Evolutionary conservation across 116 monocot genomes (phyloP), one percentile per base, ranked within the genome.

Genomic region (Posidonia oceanica): DNA sequence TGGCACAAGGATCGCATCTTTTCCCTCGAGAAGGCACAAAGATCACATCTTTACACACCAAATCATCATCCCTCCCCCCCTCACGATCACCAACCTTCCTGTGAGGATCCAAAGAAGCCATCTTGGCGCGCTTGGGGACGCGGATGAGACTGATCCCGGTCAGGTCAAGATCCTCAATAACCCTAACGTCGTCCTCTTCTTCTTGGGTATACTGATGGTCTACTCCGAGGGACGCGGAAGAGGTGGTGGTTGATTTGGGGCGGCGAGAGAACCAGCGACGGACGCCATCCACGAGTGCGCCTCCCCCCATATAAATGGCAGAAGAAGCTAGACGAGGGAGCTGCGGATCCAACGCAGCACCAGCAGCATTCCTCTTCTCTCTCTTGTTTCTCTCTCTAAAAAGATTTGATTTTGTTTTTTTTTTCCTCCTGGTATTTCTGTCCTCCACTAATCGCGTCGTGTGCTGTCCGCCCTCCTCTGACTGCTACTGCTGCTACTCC

Each of bases 251-350:
- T 7, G 44, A 14, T 23, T 54, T n/a, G 42, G 80, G 66, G 70
- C 88, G 82, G 65, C 85, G 80, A 37, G 82, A 74, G 77, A 85
- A 85, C 85, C 74, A 84, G 73, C 88, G 88, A 66, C 88, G 88
- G 54, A 85, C 77, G 66, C 85, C 84, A 61, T 78, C 88, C 63
- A 82, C 88, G 5, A 72, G 70, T 40, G 70, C 61, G 5, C 72
- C 72, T 42, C 61, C 72, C 72, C 72, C 72, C 72, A 72, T 72
- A 72, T 41, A 72, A 61, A 72, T 12, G 63, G 13, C 14, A 11
- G 38, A 4, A 48, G 18, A 39, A n/a, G 41, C 42, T 15, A 14
- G 66, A 48, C 41, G 39, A 39, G 17, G 44, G 17, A 20, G 66
- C 7, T 11, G 66, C 14, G 63, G 41, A 63, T 63, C 63, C 29